Evolutionary conservation across 2,329 filamentous ascomycete genomes (phyloP), one percentile per base, ranked within the genome.

Genomic region (Colletotrichum camelliae): DNA sequence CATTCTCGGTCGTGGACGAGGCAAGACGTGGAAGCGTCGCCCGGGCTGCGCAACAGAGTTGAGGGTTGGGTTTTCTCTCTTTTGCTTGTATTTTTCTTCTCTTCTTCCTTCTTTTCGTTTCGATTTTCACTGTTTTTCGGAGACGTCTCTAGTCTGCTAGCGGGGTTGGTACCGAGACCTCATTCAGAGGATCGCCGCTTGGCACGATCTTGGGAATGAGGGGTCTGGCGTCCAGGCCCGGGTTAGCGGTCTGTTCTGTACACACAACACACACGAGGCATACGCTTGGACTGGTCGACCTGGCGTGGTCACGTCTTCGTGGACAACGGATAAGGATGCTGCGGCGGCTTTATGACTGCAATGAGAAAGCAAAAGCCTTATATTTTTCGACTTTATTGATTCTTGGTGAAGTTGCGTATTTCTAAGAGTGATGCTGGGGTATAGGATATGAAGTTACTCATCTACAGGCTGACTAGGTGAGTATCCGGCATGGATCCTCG

Each of bases 71-170:
- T 33, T 64, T 69, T 69, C 18, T 70, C 31, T 65, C 55, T 61
- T 48, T 60, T 70, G 67, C 67, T 60, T 76, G 71, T 72, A 66
- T 71, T 73, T 68, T 69, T 72, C 58, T 65, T 39, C 62, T 74
- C 27, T 61, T 55, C 39, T 43, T 43, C 9, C 39, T 48, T 48
- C 9, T n/a, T n/a, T 48, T n/a, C 9, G 3, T 43, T 43, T 48
- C 39, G 67, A 57, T 77, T 70, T 72, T 35, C 75, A 60, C 37
- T 65, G 33, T 33, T 33, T 55, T 64, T 62, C 24, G 39, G 29
- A 33, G 31, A 43, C 57, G 35, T 58, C 29, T 57, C 43, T 66
- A 57, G 39, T 62, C 29, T 39, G 69, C 35, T 48, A 55, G 33
- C 68, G 29, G 57, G 52, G 24, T 58, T 27, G 24, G 27, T 24